phyloP scores from a whole-genome alignment of 306 rosid genomes.

The Cucurbita pepo region DNA sequence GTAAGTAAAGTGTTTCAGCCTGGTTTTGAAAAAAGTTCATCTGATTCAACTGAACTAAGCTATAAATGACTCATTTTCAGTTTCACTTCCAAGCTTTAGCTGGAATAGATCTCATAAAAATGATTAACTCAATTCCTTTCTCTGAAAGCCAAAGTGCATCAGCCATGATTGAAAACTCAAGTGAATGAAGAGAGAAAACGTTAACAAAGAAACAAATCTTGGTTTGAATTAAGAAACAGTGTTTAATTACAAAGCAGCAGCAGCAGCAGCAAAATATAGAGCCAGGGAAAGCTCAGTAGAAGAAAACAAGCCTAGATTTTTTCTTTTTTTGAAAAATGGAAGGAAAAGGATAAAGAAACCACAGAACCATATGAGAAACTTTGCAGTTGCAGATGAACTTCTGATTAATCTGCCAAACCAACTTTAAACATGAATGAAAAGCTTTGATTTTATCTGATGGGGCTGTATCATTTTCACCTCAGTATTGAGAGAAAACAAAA shows the following conservation, averaged over 20 bases:
- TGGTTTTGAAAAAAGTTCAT: neutral
- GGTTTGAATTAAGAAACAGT: neutral
- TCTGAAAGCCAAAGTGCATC: neutral
- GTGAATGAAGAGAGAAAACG: neutral
- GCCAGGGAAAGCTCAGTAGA: neutral
- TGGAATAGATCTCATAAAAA: neutral
- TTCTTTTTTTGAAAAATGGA: neutral
- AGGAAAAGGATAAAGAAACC: neutral
- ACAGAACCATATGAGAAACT: neutral
- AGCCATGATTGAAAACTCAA: neutral
- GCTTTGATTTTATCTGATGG: neutral
- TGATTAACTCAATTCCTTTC: neutral
- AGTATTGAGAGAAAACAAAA: neutral
- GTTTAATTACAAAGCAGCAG: neutral
- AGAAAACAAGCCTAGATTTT: neutral
- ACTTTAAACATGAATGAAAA: neutral
- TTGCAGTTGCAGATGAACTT: neutral
- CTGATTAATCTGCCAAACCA: neutral
- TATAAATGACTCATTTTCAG: neutral
- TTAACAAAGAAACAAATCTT: neutral
- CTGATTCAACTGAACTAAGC: neutral
- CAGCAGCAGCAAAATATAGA: neutral
- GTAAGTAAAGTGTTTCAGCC: neutral
- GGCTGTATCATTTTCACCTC: neutral
- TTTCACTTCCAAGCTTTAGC: neutral